A percentile compares a stretch with the other conserved stretches of the same genome.
These are phyloP conservation scores for Quercus suber DNA, from an alignment of 306 rosid genomes.

Conservation along the genomic window DNA sequence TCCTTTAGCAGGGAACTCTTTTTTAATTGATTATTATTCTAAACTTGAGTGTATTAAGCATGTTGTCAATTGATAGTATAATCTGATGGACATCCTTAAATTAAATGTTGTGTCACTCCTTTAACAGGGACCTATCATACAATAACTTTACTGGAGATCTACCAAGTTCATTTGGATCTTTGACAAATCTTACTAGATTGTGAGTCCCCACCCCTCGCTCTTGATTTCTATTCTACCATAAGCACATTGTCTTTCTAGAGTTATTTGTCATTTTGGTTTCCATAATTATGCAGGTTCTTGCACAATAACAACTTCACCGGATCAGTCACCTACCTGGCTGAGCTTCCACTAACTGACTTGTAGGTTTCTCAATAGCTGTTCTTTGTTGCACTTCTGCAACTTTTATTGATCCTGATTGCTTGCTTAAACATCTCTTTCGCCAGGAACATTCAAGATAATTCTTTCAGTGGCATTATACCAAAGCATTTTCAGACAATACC, in stretches of 20 bases:
- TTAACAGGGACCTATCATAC: constrained; percentile 78
- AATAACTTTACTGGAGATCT: constrained; percentile 86
- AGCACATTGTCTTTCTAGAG: background rate
- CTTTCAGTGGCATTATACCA: constrained; percentile 87
- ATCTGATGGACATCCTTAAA: background rate
- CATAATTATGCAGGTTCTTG: constrained; percentile 52
- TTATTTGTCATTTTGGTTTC: constrained; percentile 15
- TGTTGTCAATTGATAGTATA: background rate
- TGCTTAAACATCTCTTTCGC: constrained; percentile 23
- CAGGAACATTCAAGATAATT: constrained; percentile 81
- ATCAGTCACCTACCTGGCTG: constrained; percentile 77
- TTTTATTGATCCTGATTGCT: constrained; percentile 11
- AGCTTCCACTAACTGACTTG: constrained; percentile 80
- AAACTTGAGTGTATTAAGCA: background rate
- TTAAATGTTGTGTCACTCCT: constrained; percentile 1
- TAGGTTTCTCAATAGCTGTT: constrained; percentile 28
- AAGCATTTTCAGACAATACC: constrained; percentile 69
- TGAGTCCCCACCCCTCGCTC: constrained; percentile 32
- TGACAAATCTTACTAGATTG: constrained; percentile 61
- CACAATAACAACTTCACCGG: constrained; percentile 82
- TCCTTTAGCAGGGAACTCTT: constrained; percentile 62
- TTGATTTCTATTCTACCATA: constrained; percentile 3
- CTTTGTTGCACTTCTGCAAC: background rate
- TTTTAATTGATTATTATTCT: too few relatives aligned
- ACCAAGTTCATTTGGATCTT: constrained; percentile 85